Percentiles rank a stretch among this genome's conserved stretches.
phyloP scores from a whole-genome alignment of 108 stramenopile genomes.

The Nannochloropsis gaditana region DNA sequence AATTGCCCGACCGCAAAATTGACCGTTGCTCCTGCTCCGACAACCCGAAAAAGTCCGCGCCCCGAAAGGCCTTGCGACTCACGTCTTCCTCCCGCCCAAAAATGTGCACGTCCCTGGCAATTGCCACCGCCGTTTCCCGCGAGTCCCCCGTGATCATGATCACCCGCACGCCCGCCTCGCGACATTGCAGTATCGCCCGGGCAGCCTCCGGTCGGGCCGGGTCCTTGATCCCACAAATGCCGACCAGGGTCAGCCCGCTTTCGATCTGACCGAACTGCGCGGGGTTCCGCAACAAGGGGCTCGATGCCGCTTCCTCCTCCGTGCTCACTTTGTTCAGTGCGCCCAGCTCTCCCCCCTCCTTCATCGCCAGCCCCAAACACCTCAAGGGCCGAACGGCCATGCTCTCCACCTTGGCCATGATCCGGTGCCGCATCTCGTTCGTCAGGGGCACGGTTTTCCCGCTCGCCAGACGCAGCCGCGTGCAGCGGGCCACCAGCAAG shows the following conservation, averaged over 20 bases:
- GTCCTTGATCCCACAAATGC: conserved; percentile 92
- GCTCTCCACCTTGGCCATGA: conserved; percentile 64
- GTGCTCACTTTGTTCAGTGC: conserved; percentile 47
- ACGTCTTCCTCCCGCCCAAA: conserved; percentile 49
- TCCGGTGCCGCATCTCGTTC: conserved; percentile 57
- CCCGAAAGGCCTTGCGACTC: conserved; percentile 48
- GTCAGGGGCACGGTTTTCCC: conserved; percentile 69
- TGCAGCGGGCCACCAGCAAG: conserved; percentile 78
- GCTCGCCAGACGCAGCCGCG: conserved; percentile 49
- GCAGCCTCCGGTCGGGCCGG: conserved; percentile 96
- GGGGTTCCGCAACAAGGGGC: conserved; percentile 51
- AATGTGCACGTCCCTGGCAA: conserved; percentile 69
- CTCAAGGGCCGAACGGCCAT: conserved; percentile 85
- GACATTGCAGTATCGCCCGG: conserved; percentile 76
- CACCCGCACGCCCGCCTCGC: conserved; percentile 86
- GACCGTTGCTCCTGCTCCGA: conserved; percentile 40
- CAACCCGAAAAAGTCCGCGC: conserved; percentile 52
- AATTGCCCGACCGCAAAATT: conserved; percentile 62
- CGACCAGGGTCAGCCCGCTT: conserved; percentile 81
- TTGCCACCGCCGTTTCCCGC: conserved; percentile 87
- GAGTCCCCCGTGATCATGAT: conserved; percentile 99
- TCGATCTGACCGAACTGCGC: conserved; percentile 78
- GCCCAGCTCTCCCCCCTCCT: conserved; percentile 64
- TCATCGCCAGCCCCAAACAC: conserved; percentile 81
- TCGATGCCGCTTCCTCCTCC: conserved; percentile 32